These are phyloP conservation scores for Hypoxylon sp. DNA, from an alignment of 2,329 filamentous ascomycete species.

Conservation along the genomic window DNA sequence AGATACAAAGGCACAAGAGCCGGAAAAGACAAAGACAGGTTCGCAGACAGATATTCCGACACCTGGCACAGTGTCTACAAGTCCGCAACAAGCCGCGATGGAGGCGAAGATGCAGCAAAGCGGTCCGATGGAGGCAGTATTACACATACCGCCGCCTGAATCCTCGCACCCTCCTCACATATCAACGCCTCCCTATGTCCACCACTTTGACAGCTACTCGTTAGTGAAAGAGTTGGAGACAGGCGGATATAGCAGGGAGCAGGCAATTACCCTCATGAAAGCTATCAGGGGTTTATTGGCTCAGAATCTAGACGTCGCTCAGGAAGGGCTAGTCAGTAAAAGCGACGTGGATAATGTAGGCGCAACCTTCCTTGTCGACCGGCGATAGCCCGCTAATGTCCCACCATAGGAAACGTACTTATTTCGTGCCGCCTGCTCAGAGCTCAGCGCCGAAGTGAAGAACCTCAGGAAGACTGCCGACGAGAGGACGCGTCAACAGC, in stretches of 20 bases:
- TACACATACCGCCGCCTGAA: conserved; percentile 54
- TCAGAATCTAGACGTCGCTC: conserved; percentile 83
- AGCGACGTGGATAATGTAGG: conserved; percentile 86
- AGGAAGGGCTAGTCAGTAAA: conserved; percentile 84
- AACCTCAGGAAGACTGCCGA: conserved; percentile 81
- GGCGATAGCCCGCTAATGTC: conserved; percentile 23
- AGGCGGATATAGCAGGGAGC: conserved; percentile 77
- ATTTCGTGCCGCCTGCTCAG: conserved; percentile 92
- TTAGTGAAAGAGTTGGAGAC: conserved; percentile 82
- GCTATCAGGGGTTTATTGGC: conserved; percentile 82
- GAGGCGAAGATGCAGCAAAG: conserved; percentile 56
- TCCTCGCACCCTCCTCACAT: conserved; percentile 66
- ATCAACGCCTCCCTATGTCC: conserved; percentile 82
- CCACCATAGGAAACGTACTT: conserved; percentile 79
- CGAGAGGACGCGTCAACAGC: conserved; percentile 84
- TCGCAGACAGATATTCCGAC: conserved; percentile 19
- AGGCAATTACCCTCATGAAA: conserved; percentile 92
- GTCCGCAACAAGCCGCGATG: conserved; percentile 50
- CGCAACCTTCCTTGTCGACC: neutral
- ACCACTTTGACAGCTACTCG: conserved; percentile 96
- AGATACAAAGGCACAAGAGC: conserved; percentile 26
- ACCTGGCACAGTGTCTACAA: conserved; percentile 39
- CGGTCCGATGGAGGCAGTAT: conserved; percentile 64
- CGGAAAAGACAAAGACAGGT: conserved; percentile 16
- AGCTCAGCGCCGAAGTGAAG: conserved; percentile 87